Evolutionary conservation across 2,329 filamentous ascomycete genomes (phyloP), one percentile per base, ranked within the genome.

Genomic region (Colletotrichum navitas): DNA sequence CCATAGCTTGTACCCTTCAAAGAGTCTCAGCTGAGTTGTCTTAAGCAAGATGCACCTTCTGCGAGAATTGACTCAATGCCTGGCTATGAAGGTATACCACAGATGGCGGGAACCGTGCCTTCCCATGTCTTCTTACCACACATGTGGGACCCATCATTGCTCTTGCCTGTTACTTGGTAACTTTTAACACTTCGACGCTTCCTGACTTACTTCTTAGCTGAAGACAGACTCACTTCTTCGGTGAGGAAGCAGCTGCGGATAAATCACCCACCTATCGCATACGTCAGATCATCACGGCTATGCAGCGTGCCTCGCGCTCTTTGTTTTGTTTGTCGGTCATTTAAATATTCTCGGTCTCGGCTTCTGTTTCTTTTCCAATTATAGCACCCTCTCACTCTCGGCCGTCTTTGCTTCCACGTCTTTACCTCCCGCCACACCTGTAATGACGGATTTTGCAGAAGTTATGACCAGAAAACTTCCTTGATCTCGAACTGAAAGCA

Each of bases 261-360:
- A n/a, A 52, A 16, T 24, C 32, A 29, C 34, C 7, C 10, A 29
- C 47, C 34, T n/a, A 10, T 10, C 60, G 43, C 29, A 49, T 49
- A 21, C 21, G 16, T 24, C 43, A 3, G n/a, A 21, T 45, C 29
- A 39, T 41, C 16, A 63, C 34, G 60, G 24, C 16, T 29, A 63
- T 63, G 60, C 60, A 36, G 47, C 47, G n/a, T 63, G 24, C 45
- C 60, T 41, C 34, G 16, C 34, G 24, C 45, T 12, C 16, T 39
- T 29, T 41, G 16, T 52, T 52, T 29, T 49, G 45, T 39, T 63
- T 52, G 47, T 21, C 34, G 1, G 21, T 11, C 5, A 39, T 52
- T 52, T 26, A 34, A 26, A n/a, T 34, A 1, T 26, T 14, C n/a
- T 29, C 12, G 6, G 6, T 14, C 36, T 60, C 60, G 32, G 24